A percentile compares a stretch with the other conserved stretches of the same genome.
These are phyloP conservation scores for Acephala macrosclerotiorum DNA, from an alignment of 2,329 filamentous ascomycete genomes.

Conservation along the genomic window DNA sequence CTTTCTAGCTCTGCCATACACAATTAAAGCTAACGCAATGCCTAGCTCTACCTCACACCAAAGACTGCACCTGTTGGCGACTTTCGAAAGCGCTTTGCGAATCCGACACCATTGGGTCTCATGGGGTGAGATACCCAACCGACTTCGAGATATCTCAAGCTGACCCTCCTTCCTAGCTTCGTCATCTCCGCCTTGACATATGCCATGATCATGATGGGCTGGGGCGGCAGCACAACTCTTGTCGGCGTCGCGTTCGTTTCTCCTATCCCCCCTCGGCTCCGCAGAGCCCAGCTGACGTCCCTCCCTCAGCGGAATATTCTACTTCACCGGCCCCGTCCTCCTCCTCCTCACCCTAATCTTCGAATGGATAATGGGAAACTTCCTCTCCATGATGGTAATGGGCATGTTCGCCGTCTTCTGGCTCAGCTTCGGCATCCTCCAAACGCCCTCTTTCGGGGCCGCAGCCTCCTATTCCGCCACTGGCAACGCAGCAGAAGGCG, in stretches of 20 bases:
- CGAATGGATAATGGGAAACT: constrained; percentile 60
- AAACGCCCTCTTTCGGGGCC: constrained; percentile 57
- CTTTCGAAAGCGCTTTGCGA: constrained; percentile 35
- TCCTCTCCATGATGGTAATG: constrained; percentile 60
- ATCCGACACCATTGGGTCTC: constrained; percentile 36
- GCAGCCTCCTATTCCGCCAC: constrained; percentile 51
- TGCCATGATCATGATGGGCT: constrained; percentile 33
- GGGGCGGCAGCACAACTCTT: constrained; percentile 35
- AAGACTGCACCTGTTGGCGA: constrained; percentile 30
- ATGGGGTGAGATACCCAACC: constrained; percentile 29
- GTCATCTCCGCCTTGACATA: constrained; percentile 45
- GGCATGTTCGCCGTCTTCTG: constrained; percentile 59
- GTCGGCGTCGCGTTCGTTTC: constrained; percentile 23
- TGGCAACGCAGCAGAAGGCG: constrained; percentile 51
- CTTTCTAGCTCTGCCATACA: not conserved
- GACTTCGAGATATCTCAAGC: too few relatives aligned
- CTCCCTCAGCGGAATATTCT: constrained; percentile 34
- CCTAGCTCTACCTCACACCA: constrained; percentile 35
- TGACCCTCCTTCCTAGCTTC: constrained; percentile 39
- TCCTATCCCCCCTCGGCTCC: too few relatives aligned
- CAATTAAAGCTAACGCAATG: not conserved
- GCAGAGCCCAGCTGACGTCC: not conserved
- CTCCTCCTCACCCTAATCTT: constrained; percentile 56
- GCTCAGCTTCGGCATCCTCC: constrained; percentile 57
- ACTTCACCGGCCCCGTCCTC: constrained; percentile 52